Base-by-base conservation (phyloP, 2,329 filamentous ascomycete species). In the Drechslerella coelobrocha region DNA sequence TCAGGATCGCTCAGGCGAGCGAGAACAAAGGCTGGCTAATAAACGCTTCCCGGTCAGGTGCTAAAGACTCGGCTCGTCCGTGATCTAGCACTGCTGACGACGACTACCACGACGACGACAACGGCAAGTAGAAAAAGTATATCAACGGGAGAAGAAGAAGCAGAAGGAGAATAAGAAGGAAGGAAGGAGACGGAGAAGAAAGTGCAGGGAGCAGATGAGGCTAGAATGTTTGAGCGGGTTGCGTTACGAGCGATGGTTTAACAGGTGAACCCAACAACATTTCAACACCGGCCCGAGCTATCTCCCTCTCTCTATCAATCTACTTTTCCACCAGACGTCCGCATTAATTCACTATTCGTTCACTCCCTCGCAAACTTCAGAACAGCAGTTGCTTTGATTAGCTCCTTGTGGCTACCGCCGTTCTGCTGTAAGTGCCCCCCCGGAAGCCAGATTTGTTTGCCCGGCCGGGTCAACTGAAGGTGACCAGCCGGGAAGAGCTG, bases 41-140 rank as follows among this genome's bases (percentile, higher is more conserved):
- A n/a, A n/a, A n/a, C n/a, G n/a, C n/a, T n/a, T 12, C 12, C 17
- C 17, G 47, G 41, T 56, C 37, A 56, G 26, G 54, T 57, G 54
- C 43, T 54, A 57, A 26, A 43, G 19, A 37, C 19, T n/a, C 26
- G 34, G 27, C 17, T 21, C 27, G 12, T 5, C 17, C 34, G 34
- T 39, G 34, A 39, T 39, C 34, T 10, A n/a, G 34, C 12, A 14
- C 34, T 39, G 34, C 34, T 39, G 34, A 39, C 12, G 34, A 39
- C 34, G 61, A 29, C 43, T 55, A 19, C 34, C 17, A 39, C 34
- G 34, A 39, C 34, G 34, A 39, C 29, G 12, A 34, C 7, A 12
- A 12, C 12, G 52, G 48, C 55, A 66, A 68, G n/a, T n/a, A 47
- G 60, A 37, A 62, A 21, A 29, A 37, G 12, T 52, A 57, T 60